Base-by-base conservation (phyloP, 805 yeast genomes). In the Blastobotrys chiropterorum region DNA sequence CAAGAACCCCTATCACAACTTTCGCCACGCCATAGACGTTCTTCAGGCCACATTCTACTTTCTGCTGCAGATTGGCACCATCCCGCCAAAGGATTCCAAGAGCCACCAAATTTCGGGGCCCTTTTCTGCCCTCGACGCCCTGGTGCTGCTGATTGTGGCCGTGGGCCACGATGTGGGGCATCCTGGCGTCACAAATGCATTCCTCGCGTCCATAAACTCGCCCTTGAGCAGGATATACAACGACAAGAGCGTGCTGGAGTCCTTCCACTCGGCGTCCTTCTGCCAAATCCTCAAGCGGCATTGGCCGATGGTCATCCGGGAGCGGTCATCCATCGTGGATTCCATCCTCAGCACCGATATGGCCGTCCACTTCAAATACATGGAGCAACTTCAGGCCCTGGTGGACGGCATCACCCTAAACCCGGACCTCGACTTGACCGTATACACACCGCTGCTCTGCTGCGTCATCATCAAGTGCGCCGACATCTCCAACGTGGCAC, bases 101-200 rank as follows among this genome's bases (percentile, higher is more conserved):
- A 48, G 40, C 34, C 34, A 26, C 11, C 34, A 26, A 26, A 26
- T 26, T 11, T 26, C 34, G 34, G 34, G 34, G 34, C 34, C 39
- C 19, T 40, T 68, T 41, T 49, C 63, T 16, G 75, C 69, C 51
- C 60, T 64, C 30, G 84, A 84, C 58, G 73, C 76, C 1, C 69
- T 86, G 46, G 79, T 85, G 1, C 68, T 89, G 22, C 75, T 87
- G 34, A 72, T 90, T 11, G 86, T 96, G 0, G 94, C 96, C 1
- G 70, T 90, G 43, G 98, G 98, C 49, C 99, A 94, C 70, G 99
- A 94, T 67, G 81, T 87, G 31, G 96, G 97, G 19, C 99, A 94
- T 67, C 98, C 98, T 0, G 99, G 98, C 1, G 81, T 90, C n/a
- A 89, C 95, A 13, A 88, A 89, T 66, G 79, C 80, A 38, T 81